Base-by-base conservation (phyloP, 78 protist genomes). In the Dictyostelium purpureum region DNA sequence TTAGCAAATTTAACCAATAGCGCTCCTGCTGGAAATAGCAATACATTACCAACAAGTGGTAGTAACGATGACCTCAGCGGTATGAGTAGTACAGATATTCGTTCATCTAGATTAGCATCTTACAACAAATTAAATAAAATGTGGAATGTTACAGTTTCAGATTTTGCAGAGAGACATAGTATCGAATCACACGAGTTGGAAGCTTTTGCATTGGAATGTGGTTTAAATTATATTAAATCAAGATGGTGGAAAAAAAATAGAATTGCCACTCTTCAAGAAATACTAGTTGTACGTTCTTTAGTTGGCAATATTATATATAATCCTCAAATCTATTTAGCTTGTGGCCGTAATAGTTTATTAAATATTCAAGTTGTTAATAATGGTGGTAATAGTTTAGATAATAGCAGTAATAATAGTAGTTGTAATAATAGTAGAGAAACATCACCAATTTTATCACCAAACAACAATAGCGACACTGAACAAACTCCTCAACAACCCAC, bases 81-180 rank as follows among this genome's bases (percentile, higher is more conserved):
- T n/a, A n/a, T n/a, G n/a, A 16, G 12, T 14, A 14, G n/a, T 14
- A 47, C 1, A 14, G 92, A 85, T 57, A 47, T 85, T 14, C 28
- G 92, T 10, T 19, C 40, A 4, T 76, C 56, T 24, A 77, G 92
- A 51, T 47, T 85, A 5, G 82, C 92, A n/a, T 73, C 82, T 77
- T 85, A 85, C 57, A 70, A 73, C 51, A 85, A 74, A 52, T 74
- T 85, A 11, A 85, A 85, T 33, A 71, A 85, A 35, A n/a, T 85
- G 45, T 85, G 59, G 59, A 59, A 74, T 45, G 38, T 67, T 14
- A 47, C 92, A 9, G 7, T 31, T 12, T 73, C 83, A 19, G 92
- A 85, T 61, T 73, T 85, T 43, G 76, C 92, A 2, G 69, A 77
- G 28, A 65, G 92, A 7, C 21, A 47, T 14, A 71, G 82, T 18